These are phyloP conservation scores for Brachypodium distachyon DNA, from an alignment of 202 grass and related monocot species.

Conservation along the genomic window DNA sequence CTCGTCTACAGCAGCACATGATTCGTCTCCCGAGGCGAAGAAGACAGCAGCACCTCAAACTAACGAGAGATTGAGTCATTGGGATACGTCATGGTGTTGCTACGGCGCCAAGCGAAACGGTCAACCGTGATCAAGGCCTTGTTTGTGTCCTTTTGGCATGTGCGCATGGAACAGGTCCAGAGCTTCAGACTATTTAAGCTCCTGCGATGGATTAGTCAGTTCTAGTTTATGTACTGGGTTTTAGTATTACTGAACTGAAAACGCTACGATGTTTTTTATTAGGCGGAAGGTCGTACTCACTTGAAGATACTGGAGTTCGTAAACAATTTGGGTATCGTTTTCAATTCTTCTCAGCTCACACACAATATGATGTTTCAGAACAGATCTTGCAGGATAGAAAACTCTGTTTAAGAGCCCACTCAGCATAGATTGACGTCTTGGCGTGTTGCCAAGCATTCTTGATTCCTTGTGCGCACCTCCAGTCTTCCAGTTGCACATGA, in stretches of 20 bases:
- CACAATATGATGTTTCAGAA: neutral
- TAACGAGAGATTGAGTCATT: neutral
- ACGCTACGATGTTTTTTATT: neutral
- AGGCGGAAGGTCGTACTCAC: neutral
- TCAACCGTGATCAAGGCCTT: slow-evolving; percentile 11
- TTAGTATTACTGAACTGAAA: neutral
- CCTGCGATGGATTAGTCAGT: neutral
- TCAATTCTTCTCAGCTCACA: neutral
- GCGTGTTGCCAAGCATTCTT: neutral
- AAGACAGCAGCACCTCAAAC: neutral
- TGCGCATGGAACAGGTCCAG: neutral
- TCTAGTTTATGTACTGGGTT: neutral
- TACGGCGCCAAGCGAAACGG: neutral
- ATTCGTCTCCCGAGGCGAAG: neutral
- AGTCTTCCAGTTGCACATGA: neutral
- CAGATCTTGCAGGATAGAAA: neutral
- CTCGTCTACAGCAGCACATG: neutral
- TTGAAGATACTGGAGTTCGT: too few relatives aligned
- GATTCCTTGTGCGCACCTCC: neutral
- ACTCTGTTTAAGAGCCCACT: too few relatives aligned
- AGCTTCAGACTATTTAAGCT: neutral
- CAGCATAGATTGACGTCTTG: neutral
- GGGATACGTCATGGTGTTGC: too few relatives aligned
- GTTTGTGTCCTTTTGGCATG: neutral
- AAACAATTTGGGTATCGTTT: neutral